Evolutionary conservation across 305 asterid genomes (phyloP).

Genomic region (Fraxinus xanthoxyloides): DNA sequence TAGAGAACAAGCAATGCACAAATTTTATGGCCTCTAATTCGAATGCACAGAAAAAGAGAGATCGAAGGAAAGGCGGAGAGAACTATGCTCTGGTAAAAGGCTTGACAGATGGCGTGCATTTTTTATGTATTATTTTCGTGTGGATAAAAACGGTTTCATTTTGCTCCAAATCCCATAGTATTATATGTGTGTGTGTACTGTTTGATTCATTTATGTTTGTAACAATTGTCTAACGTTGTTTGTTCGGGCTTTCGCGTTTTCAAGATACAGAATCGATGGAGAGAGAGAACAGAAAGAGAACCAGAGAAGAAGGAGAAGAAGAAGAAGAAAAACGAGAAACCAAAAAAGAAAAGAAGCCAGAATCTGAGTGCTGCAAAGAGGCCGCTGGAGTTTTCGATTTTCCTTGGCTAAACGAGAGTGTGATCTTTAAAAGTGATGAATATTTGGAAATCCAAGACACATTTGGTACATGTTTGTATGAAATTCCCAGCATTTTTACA

Average conservation of each 20-base stretch:
- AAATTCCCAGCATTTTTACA: constrained; percentile 10
- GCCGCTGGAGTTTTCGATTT: constrained; percentile 51
- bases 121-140: neutral
- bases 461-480: neutral
- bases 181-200: neutral
- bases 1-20: constrained; percentile 12
- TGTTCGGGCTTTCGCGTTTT: neutral
- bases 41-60: neutral
- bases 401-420: constrained; percentile 57
- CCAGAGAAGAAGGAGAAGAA: constrained; percentile 6
- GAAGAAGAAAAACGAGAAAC: neutral
- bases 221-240: neutral
- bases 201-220: neutral
- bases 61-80: constrained; percentile 18
- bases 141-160: constrained; percentile 7
- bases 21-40: neutral
- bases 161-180: constrained; percentile 7
- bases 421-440: constrained; percentile 26
- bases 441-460: constrained; percentile 24
- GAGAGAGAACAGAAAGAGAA: constrained; percentile 29
- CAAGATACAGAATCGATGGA: constrained; percentile 18
- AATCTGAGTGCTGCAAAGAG: constrained; percentile 12
- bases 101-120: constrained; percentile 19
- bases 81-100: constrained; percentile 13
- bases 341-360: constrained; percentile 16